Conservation (phyloP, 306 rosid species). For the Gynostemma pentaphyllum region DNA sequence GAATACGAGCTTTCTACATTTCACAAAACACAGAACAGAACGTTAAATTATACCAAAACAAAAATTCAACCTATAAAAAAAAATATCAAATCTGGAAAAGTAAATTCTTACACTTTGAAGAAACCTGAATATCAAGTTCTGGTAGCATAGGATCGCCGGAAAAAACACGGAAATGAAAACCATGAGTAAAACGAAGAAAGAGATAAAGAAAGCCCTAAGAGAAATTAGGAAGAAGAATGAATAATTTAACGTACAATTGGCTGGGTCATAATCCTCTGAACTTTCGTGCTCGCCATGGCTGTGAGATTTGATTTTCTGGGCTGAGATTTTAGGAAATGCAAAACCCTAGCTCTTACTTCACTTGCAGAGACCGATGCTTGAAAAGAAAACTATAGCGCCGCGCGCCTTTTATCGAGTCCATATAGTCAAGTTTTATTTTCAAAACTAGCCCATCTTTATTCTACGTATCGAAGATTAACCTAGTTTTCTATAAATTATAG, state of each 20-base stretch:
- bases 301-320: not conserved
- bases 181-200: constrained; percentile 5
- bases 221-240: not conserved
- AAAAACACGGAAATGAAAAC: constrained; percentile 1
- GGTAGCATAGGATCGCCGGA: constrained; percentile 5
- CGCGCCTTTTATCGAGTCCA: not conserved
- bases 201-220: not conserved
- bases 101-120: constrained; percentile 62
- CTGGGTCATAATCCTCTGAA: constrained; percentile 94
- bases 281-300: constrained; percentile 92
- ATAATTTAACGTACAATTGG: constrained; percentile 41
- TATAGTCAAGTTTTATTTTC: not conserved
- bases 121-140: constrained; percentile 90
- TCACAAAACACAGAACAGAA: not conserved
- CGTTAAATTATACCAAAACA: not conserved
- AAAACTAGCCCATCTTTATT: not conserved
- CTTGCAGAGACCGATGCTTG: not conserved
- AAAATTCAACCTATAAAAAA: not conserved
- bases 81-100: not conserved
- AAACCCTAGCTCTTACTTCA: not conserved
- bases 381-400: not conserved
- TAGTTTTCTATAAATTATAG: too few relatives aligned
- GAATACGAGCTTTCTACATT: constrained; percentile 74
- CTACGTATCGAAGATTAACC: too few relatives aligned
- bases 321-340: not conserved